Evolutionary conservation across 1,284 basidiomycete genomes (phyloP).

Genomic region (Fistulinella cinereoalba): DNA sequence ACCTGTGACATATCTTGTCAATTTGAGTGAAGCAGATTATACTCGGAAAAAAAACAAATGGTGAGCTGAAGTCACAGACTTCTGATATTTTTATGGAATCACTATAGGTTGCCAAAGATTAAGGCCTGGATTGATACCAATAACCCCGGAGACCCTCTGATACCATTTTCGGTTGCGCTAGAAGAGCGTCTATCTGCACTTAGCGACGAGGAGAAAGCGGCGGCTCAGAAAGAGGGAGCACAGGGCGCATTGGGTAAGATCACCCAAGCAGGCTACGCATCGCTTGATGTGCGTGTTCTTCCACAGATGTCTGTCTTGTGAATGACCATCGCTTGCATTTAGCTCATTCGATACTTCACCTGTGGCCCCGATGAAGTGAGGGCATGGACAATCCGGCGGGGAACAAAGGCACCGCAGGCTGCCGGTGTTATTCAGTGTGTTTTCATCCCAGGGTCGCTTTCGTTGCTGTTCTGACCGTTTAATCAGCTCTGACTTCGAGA

Average conservation of each 20-base stretch:
- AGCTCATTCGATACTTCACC: slow-evolving; percentile 96
- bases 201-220: slow-evolving; percentile 67
- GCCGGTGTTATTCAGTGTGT: slow-evolving; percentile 97
- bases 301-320: not conserved
- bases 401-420: slow-evolving; percentile 94
- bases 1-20: slow-evolving; percentile 97
- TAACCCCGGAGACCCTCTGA: slow-evolving; percentile 94
- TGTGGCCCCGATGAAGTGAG: slow-evolving; percentile 96
- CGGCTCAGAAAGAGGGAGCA: slow-evolving; percentile 75
- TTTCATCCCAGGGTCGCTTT: slow-evolving; percentile 1
- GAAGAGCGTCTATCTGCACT: slow-evolving; percentile 86
- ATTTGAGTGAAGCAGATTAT: slow-evolving; percentile 94
- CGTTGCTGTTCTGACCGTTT: slow-evolving; percentile 10
- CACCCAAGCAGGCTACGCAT: slow-evolving; percentile 86
- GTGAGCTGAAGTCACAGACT: slow-evolving; percentile 38
- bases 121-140: slow-evolving; percentile 98
- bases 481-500: slow-evolving; percentile 85
- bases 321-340: slow-evolving; percentile 6
- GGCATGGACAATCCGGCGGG: slow-evolving; percentile 95
- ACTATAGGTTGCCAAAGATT: slow-evolving; percentile 85
- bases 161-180: slow-evolving; percentile 95
- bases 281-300: slow-evolving; percentile 62
- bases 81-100: not conserved
- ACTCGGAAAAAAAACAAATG: slow-evolving; percentile 99
- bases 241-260: slow-evolving; percentile 83